A percentile compares a stretch with the other conserved stretches of the same genome.
Evolutionary conservation across 2,329 filamentous ascomycete species (phyloP).

Genomic region (Thelonectria blattea): DNA sequence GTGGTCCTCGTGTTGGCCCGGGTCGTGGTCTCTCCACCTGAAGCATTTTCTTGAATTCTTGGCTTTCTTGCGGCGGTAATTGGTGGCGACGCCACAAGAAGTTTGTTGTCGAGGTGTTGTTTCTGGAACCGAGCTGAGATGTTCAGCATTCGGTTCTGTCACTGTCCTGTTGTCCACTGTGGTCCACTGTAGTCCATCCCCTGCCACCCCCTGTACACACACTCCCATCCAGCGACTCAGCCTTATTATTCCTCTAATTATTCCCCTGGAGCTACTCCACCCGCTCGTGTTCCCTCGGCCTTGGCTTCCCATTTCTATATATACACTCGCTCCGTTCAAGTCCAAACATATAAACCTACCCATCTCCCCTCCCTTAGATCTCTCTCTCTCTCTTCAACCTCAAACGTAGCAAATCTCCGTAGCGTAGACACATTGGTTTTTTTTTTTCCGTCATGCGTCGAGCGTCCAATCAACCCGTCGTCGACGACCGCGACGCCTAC

Average conservation of each 20-base stretch:
- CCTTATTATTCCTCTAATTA: slow-evolving; percentile 34
- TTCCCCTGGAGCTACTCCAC: slow-evolving; percentile 22
- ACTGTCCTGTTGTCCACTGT: too few species aligned
- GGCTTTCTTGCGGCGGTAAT: too few species aligned
- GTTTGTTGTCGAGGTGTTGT: too few species aligned
- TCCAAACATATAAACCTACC: slow-evolving; percentile 15
- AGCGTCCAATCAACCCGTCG: slow-evolving; percentile 29
- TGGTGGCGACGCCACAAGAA: too few species aligned
- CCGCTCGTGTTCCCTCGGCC: slow-evolving; percentile 30
- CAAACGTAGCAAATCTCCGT: not conserved
- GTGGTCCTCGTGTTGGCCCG: too few species aligned
- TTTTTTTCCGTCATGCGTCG: slow-evolving; percentile 30
- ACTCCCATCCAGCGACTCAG: slow-evolving; percentile 25
- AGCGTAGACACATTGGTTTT: slow-evolving; percentile 10
- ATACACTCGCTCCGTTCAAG: too few species aligned
- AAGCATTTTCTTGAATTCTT: too few species aligned
- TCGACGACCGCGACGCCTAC: slow-evolving; percentile 51
- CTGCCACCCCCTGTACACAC: too few species aligned
- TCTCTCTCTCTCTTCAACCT: not conserved
- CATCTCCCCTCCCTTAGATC: slow-evolving; percentile 25
- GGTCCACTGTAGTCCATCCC: too few species aligned
- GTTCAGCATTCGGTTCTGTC: too few species aligned
- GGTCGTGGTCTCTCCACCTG: too few species aligned
- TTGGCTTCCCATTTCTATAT: slow-evolving; percentile 32
- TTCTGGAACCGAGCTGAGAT: too few species aligned